phyloP scores from a whole-genome alignment of 257 asterid species.

The Galeopsis tetrahit region DNA sequence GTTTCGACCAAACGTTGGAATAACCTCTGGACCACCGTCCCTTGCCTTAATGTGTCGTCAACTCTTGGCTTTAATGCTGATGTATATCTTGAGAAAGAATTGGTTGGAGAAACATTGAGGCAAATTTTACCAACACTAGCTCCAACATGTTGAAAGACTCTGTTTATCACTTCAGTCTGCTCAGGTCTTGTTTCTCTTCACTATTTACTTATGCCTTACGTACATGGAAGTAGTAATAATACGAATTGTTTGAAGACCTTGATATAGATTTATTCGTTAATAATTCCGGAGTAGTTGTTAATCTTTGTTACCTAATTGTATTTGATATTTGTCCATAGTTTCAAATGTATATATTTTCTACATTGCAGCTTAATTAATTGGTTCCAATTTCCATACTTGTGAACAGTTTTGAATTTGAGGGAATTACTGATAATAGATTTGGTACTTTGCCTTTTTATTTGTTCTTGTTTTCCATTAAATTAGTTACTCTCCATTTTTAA shows the following conservation, averaged over 20 bases:
- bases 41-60: background rate
- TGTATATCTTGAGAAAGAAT: background rate
- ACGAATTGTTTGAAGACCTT: background rate
- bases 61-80: background rate
- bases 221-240: too few relatives aligned
- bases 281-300: too few relatives aligned
- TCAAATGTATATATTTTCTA: too few relatives aligned
- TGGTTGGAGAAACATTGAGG: background rate
- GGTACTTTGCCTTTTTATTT: background rate
- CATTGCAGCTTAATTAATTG: too few relatives aligned
- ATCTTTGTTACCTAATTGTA: too few relatives aligned
- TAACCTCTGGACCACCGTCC: conserved; percentile 16
- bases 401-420: background rate
- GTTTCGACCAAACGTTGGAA: conserved; percentile 3
- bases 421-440: background rate
- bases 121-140: background rate
- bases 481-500: too few relatives aligned
- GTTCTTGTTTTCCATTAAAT: too few relatives aligned
- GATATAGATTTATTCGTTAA: background rate
- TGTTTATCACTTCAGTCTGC: background rate
- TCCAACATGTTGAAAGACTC: background rate
- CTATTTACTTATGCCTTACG: background rate
- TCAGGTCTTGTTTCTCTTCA: background rate
- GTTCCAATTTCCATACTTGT: too few relatives aligned
- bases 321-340: too few relatives aligned